These are phyloP conservation scores for Vishniacozyma victoriae DNA, from an alignment of 768 basidiomycete species.

Conservation along the genomic window DNA sequence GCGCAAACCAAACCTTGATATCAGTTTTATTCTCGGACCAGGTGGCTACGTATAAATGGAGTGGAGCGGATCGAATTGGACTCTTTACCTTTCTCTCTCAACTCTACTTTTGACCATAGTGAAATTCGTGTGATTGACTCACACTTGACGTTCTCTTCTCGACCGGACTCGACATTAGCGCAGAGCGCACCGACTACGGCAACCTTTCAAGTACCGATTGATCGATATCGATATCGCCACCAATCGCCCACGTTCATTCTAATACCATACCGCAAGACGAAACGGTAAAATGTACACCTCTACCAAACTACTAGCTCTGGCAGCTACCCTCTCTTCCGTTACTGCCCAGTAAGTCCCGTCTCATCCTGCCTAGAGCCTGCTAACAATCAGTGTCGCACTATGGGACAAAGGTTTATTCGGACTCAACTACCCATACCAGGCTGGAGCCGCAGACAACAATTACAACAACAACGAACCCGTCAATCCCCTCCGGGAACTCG, in stretches of 20 bases:
- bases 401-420: constrained; percentile 36
- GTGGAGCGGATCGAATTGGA: no score
- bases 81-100: no score
- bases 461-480: constrained; percentile 28
- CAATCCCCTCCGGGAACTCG: constrained; percentile 14
- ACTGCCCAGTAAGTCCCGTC: constrained; percentile 7
- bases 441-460: constrained; percentile 18
- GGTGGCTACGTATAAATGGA: no score
- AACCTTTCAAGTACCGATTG: no score
- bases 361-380: background rate
- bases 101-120: no score
- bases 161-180: no score
- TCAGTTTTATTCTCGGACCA: no score
- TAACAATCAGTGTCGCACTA: constrained; percentile 15
- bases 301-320: background rate
- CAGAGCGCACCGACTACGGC: no score
- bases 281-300: background rate
- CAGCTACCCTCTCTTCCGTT: constrained; percentile 1
- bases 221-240: background rate
- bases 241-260: background rate
- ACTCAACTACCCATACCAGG: constrained; percentile 28
- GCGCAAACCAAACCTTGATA: no score
- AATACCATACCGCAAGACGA: background rate
- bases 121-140: no score
- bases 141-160: no score